phyloP scores from a whole-genome alignment of 441 rosid genomes.

The Erodium moschatum region DNA sequence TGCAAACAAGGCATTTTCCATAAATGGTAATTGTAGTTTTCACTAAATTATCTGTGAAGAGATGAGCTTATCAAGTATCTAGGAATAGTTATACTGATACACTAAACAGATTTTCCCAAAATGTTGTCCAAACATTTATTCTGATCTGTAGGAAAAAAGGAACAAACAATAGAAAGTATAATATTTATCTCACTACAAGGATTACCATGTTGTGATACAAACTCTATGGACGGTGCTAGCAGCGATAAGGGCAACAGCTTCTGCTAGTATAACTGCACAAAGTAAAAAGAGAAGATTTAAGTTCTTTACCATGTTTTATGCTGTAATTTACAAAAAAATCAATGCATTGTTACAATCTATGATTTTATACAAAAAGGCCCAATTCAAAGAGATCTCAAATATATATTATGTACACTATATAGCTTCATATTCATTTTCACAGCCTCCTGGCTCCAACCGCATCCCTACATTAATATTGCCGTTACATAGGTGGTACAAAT shows the following conservation, averaged over 20 bases:
- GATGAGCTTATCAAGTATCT: background rate
- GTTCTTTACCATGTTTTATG: background rate
- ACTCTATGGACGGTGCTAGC: constrained; percentile 79
- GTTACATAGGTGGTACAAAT: too few relatives aligned
- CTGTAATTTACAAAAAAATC: too few relatives aligned
- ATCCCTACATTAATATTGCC: too few relatives aligned
- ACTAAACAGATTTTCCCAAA: background rate
- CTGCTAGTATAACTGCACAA: constrained; percentile 60
- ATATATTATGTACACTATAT: background rate
- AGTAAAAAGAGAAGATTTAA: background rate
- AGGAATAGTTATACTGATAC: background rate
- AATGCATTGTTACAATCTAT: background rate
- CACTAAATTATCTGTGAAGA: background rate
- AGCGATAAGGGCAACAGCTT: constrained; percentile 59
- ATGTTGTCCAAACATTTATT: background rate
- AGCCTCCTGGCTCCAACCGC: too few relatives aligned
- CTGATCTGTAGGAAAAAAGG: background rate
- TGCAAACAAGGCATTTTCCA: background rate
- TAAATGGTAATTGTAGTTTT: background rate
- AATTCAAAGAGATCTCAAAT: background rate
- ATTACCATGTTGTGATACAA: constrained; percentile 84
- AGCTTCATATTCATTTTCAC: background rate
- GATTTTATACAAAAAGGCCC: background rate
- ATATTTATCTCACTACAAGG: background rate
- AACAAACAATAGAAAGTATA: background rate